These are phyloP conservation scores for Solanum chmielewskii DNA, from an alignment of 257 asterid genomes.

Conservation along the genomic window DNA sequence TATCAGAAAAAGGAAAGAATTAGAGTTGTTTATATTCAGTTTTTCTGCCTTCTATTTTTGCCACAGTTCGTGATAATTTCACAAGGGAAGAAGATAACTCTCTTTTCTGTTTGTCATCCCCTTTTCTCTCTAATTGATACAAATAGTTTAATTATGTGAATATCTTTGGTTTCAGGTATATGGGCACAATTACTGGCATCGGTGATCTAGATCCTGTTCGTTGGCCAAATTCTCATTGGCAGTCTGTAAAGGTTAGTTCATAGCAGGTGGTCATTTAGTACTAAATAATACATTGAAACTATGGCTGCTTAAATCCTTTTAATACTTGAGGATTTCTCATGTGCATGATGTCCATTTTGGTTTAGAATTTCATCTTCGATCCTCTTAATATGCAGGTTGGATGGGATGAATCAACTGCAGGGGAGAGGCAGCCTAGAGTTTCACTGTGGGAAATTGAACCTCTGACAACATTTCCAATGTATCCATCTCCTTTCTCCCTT, in stretches of 20 bases:
- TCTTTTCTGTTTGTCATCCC: background rate
- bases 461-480: conserved; percentile 81
- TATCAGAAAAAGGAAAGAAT: background rate
- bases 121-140: background rate
- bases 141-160: background rate
- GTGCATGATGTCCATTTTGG: background rate
- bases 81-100: background rate
- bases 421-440: conserved; percentile 93
- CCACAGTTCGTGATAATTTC: background rate
- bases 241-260: conserved; percentile 66
- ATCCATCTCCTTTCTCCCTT: conserved; percentile 84
- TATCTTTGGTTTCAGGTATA: conserved; percentile 43
- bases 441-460: conserved; percentile 94
- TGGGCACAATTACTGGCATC: conserved; percentile 88
- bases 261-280: background rate
- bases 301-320: background rate
- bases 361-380: background rate
- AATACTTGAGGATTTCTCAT: background rate
- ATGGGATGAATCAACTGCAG: conserved; percentile 98
- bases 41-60: background rate
- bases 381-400: conserved; percentile 49
- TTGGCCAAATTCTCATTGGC: conserved; percentile 93
- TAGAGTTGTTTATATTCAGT: background rate
- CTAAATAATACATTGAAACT: background rate
- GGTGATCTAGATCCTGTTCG: conserved; percentile 81